Evolutionary conservation across 305 asterid genomes (phyloP).

Genomic region (Fraxinus albicans): DNA sequence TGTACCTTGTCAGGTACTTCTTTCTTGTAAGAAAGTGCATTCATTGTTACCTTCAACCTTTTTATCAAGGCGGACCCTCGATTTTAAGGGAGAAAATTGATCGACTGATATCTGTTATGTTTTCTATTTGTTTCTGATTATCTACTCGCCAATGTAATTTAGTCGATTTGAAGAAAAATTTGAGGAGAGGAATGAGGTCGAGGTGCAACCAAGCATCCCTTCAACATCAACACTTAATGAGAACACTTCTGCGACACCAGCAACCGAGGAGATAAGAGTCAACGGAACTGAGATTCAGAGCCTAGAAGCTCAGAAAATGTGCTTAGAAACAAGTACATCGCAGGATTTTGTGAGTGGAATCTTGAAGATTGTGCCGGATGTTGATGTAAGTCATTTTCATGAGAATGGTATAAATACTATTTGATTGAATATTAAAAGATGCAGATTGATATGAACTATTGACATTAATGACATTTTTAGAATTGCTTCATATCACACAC

Average conservation of each 20-base stretch:
- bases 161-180: conserved; percentile 91
- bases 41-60: background rate
- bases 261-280: conserved; percentile 42
- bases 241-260: conserved; percentile 38
- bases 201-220: conserved; percentile 49
- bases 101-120: conserved; percentile 2
- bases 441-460: background rate
- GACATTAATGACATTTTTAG: background rate
- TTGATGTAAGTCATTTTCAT: conserved; percentile 59
- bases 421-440: background rate
- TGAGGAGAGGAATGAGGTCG: conserved; percentile 66
- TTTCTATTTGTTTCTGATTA: conserved; percentile 9
- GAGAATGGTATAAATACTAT: background rate
- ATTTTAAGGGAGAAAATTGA: background rate
- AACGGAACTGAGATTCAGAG: conserved; percentile 39
- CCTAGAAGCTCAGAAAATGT: conserved; percentile 49
- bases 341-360: conserved; percentile 78
- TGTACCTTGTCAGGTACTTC: conserved; percentile 82
- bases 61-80: background rate
- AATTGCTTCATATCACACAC: background rate
- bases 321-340: conserved; percentile 59
- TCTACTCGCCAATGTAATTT: conserved; percentile 9
- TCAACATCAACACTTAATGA: conserved; percentile 49
- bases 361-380: conserved; percentile 84
- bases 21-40: background rate